These are phyloP conservation scores for Neurospora sublineolata DNA, from an alignment of 495 filamentous ascomycete species.

Conservation along the genomic window DNA sequence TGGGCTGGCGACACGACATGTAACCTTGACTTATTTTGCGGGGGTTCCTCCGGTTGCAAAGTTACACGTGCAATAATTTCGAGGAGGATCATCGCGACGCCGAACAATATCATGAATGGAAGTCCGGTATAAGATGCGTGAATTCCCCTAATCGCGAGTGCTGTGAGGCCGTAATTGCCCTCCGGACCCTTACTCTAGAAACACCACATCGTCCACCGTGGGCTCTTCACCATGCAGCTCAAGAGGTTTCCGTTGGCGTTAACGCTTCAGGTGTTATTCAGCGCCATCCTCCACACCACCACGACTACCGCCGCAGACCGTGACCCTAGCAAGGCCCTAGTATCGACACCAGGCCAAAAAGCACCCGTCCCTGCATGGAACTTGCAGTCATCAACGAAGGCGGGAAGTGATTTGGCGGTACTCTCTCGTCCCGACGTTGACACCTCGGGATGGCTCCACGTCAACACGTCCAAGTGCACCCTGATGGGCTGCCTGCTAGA, in stretches of 20 bases:
- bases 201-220: neutral
- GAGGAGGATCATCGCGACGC: neutral
- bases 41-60: neutral
- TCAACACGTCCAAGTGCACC: conserved; percentile 37
- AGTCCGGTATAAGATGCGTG: neutral
- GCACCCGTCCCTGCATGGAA: conserved; percentile 44
- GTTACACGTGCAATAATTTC: neutral
- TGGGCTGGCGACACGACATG: neutral
- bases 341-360: conserved; percentile 21
- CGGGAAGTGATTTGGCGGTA: conserved; percentile 21
- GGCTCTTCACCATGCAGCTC: neutral
- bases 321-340: neutral
- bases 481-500: conserved; percentile 48
- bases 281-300: neutral
- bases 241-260: too few species aligned
- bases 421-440: conserved; percentile 39
- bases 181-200: neutral
- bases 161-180: neutral
- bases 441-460: conserved; percentile 42
- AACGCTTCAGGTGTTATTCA: neutral
- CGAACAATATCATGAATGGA: neutral
- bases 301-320: neutral
- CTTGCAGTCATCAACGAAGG: conserved; percentile 37
- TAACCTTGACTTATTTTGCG: neutral
- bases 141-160: neutral